Percentiles rank a stretch among this genome's conserved stretches.
phyloP scores from a whole-genome alignment of 208 protist genomes.

The Leptomonas seymouri region DNA sequence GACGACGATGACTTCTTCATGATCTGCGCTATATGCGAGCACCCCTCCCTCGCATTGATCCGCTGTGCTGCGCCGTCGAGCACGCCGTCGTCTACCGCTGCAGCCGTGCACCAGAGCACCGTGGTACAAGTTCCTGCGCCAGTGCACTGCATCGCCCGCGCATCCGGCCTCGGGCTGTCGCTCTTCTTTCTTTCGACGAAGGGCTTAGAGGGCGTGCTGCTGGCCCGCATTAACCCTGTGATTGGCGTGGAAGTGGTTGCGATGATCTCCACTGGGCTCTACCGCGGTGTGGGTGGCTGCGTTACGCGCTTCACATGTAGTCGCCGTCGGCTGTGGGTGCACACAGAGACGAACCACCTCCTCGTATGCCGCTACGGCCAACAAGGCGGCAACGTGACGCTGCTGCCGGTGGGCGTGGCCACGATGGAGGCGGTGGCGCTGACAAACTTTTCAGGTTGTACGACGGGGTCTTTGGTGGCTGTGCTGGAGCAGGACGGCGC shows the following conservation, averaged over 20 bases:
- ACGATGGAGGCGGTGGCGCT: slow-evolving; percentile 50
- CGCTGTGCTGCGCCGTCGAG: slow-evolving; percentile 22
- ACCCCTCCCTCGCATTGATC: slow-evolving; percentile 47
- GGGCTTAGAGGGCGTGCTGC: slow-evolving; percentile 60
- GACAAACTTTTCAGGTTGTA: slow-evolving; percentile 52
- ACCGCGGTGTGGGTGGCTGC: slow-evolving; percentile 64
- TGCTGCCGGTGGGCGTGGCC: slow-evolving; percentile 73
- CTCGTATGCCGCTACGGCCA: slow-evolving; percentile 70
- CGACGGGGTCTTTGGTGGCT: slow-evolving; percentile 69
- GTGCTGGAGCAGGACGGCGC: slow-evolving; percentile 62
- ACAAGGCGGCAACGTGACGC: slow-evolving; percentile 35
- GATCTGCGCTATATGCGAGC: slow-evolving; percentile 51
- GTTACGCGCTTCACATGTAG: slow-evolving; percentile 63
- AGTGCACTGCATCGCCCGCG: slow-evolving; percentile 49
- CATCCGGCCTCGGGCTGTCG: slow-evolving; percentile 57
- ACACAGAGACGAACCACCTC: slow-evolving; percentile 74
- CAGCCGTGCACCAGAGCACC: slow-evolving; percentile 13
- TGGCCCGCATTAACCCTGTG: slow-evolving; percentile 66
- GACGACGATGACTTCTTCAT: slow-evolving; percentile 76
- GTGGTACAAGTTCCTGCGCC: slow-evolving; percentile 56
- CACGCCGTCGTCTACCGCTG: slow-evolving; percentile 2
- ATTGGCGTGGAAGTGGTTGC: slow-evolving; percentile 68
- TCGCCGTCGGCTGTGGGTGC: slow-evolving; percentile 64
- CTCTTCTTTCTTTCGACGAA: slow-evolving; percentile 61
- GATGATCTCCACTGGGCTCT: slow-evolving; percentile 66